Conservation (phyloP, 352 stramenopile genomes). For the Phytophthora pisi region DNA sequence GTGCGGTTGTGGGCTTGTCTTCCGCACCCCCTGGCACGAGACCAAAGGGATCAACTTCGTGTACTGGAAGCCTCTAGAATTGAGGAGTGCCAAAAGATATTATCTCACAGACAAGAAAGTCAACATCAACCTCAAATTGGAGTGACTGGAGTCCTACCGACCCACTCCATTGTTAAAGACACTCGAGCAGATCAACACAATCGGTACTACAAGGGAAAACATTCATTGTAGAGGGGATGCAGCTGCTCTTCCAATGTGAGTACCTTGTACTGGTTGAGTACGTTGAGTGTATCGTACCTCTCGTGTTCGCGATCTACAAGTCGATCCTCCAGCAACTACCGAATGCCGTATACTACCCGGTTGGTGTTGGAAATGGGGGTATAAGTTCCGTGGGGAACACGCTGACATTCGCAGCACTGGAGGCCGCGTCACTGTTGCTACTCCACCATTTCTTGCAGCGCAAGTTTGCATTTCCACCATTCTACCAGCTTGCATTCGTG, state of each 20-base stretch:
- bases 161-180: no score
- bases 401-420: background rate
- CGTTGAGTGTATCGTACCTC: background rate
- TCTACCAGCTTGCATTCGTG: background rate
- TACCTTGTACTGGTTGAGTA: background rate
- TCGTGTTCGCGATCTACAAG: background rate
- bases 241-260: constrained; percentile 26
- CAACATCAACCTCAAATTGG: background rate
- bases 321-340: background rate
- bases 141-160: background rate
- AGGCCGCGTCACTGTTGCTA: background rate
- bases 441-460: background rate
- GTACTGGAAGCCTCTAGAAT: background rate
- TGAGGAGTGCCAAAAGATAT: background rate
- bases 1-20: background rate
- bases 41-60: background rate
- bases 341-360: background rate
- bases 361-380: background rate
- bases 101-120: background rate
- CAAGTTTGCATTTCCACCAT: background rate
- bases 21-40: background rate
- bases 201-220: background rate
- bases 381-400: background rate
- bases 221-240: constrained; percentile 11
- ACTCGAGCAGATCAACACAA: no score